Conservation (phyloP, 129 eudicot genomes). For the Sambucus nigra region DNA sequence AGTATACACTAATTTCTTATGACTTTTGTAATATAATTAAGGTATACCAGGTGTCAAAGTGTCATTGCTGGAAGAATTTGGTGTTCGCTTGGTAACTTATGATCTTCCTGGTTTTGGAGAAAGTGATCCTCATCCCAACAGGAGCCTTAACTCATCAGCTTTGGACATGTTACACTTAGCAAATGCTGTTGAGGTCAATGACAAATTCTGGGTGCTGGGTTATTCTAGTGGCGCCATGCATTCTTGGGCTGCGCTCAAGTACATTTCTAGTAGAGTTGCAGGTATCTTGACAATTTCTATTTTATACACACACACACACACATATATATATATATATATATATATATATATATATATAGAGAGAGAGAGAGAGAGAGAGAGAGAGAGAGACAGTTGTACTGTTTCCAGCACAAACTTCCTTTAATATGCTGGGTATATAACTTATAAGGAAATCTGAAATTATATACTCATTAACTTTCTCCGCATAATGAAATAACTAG, state of each 20-base stretch:
- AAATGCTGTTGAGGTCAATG: conserved; percentile 38
- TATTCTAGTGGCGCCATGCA: conserved; percentile 82
- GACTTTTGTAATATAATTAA: conserved; percentile 4
- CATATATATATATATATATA: no score
- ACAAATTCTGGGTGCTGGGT: conserved; percentile 84
- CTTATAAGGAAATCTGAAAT: neutral
- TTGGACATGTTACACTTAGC: conserved; percentile 56
- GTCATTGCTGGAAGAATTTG: conserved; percentile 74
- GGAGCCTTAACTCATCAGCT: conserved; percentile 79
- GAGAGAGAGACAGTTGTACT: no score
- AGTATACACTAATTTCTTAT: neutral
- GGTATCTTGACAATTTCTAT: conserved; percentile 27
- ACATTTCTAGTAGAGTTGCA: conserved; percentile 65
- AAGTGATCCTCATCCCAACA: conserved; percentile 77
- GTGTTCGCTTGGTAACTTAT: conserved; percentile 74
- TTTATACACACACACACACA: no score
- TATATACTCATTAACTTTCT: no score
- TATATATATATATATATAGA: no score
- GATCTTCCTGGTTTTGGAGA: conserved; percentile 98
- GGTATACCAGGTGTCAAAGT: conserved; percentile 63
- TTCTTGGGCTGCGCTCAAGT: conserved; percentile 77
- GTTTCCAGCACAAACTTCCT: no score
- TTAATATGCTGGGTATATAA: no score
- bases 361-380: no score
- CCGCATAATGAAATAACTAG: no score